Conservation (phyloP, 2,329 filamentous ascomycete species). For the Cladosporium sp. region DNA sequence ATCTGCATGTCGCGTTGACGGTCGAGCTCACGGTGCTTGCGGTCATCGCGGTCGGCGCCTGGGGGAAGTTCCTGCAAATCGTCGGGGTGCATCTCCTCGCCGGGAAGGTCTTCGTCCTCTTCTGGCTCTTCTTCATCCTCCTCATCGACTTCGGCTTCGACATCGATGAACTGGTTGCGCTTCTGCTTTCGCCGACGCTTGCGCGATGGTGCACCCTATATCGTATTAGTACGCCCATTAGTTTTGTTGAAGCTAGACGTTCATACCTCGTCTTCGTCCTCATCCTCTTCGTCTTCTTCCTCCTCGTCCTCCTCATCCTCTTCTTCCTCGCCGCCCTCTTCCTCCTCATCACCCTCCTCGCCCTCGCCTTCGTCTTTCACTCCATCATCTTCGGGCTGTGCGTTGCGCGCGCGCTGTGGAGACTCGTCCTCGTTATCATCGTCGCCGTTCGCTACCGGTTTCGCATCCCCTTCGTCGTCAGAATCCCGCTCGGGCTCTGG, state of each 20-base stretch:
- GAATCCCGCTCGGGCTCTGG: constrained; percentile 70
- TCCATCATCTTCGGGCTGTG: constrained; percentile 45
- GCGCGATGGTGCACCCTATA: constrained; percentile 64
- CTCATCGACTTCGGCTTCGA: constrained; percentile 95
- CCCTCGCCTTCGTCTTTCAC: constrained; percentile 50
- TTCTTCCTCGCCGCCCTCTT: constrained; percentile 37
- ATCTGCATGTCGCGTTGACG: constrained; percentile 82
- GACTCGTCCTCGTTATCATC: constrained; percentile 37
- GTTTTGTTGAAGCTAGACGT: neutral
- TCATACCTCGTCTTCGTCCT: constrained; percentile 20
- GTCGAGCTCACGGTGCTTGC: constrained; percentile 90
- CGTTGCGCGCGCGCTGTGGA: constrained; percentile 24
- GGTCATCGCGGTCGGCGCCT: constrained; percentile 79
- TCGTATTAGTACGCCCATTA: constrained; percentile 16
- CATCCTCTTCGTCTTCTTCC: constrained; percentile 26
- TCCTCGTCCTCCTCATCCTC: constrained; percentile 29
- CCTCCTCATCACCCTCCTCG: constrained; percentile 53
- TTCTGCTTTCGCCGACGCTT: constrained; percentile 73
- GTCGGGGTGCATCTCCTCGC: constrained; percentile 83
- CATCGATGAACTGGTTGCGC: constrained; percentile 88
- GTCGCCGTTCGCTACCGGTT: constrained; percentile 28
- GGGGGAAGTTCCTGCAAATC: constrained; percentile 73
- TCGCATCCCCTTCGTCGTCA: constrained; percentile 58
- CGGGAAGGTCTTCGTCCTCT: constrained; percentile 83
- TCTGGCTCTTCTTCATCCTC: constrained; percentile 85